These are phyloP conservation scores for Neoarthrinium moseri DNA, from an alignment of 2,329 filamentous ascomycete species.

Conservation along the genomic window DNA sequence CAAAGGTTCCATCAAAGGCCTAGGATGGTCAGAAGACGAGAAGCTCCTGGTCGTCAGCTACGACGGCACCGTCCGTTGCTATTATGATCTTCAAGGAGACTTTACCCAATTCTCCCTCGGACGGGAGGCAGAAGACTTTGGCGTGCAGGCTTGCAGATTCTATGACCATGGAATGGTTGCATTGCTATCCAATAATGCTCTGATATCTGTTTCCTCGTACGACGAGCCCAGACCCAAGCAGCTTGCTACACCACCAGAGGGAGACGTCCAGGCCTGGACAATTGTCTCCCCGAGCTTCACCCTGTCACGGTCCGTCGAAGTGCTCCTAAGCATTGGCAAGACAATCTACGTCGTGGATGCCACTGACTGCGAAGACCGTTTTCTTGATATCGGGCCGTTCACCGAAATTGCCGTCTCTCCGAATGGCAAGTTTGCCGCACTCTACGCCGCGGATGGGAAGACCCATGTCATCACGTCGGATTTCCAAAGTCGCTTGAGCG, in stretches of 20 bases:
- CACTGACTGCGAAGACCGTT: constrained; percentile 85
- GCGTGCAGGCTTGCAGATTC: constrained; percentile 88
- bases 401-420: constrained; percentile 88
- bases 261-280: constrained; percentile 82
- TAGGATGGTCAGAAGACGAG: constrained; percentile 97
- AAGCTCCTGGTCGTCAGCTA: constrained; percentile 83
- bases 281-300: constrained; percentile 86
- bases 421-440: constrained; percentile 81
- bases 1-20: constrained; percentile 78
- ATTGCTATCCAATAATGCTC: constrained; percentile 80
- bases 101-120: constrained; percentile 94
- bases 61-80: constrained; percentile 88
- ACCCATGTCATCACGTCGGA: constrained; percentile 94
- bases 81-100: constrained; percentile 87
- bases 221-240: constrained; percentile 85
- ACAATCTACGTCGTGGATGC: constrained; percentile 88
- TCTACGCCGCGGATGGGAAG: constrained; percentile 82
- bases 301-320: constrained; percentile 89
- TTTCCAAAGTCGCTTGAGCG: constrained; percentile 87
- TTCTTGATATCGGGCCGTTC: constrained; percentile 90
- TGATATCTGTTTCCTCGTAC: constrained; percentile 86
- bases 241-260: constrained; percentile 74
- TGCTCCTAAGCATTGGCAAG: constrained; percentile 78
- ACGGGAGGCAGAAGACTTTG: constrained; percentile 82
- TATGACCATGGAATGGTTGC: constrained; percentile 93